Conservation (phyloP, 2,329 filamentous ascomycete species). For the Paracoccidioides lutzii region DNA sequence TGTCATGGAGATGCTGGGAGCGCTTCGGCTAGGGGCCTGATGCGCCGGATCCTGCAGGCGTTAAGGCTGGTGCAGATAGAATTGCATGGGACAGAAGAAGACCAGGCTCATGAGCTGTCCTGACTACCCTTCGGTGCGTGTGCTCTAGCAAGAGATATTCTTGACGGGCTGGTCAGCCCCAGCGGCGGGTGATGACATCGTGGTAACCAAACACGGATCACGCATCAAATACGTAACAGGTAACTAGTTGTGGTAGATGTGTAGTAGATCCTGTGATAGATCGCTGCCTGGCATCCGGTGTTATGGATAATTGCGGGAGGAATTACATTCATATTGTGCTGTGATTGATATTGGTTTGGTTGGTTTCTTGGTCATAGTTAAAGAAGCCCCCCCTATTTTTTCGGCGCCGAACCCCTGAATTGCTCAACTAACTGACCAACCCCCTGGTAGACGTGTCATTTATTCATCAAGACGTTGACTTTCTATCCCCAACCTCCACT, state of each 20-base stretch:
- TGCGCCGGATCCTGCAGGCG: constrained; percentile 61
- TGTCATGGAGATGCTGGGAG: constrained; percentile 54
- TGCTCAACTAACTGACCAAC: too few relatives aligned
- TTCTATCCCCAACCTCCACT: too few relatives aligned
- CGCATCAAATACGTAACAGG: too few relatives aligned
- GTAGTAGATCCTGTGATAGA: too few relatives aligned
- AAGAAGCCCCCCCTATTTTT: neutral
- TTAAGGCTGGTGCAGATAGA: constrained; percentile 58
- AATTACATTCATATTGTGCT: neutral
- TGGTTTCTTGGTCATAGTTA: neutral
- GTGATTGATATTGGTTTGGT: neutral
- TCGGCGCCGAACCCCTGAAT: neutral
- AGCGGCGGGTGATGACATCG: neutral
- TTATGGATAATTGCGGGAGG: too few relatives aligned
- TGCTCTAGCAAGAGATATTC: constrained; percentile 29
- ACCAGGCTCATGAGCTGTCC: constrained; percentile 13
- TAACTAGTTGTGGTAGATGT: too few relatives aligned
- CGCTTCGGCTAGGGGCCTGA: constrained; percentile 56
- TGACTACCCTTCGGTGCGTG: constrained; percentile 26
- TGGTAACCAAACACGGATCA: neutral
- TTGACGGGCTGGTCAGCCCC: constrained; percentile 11
- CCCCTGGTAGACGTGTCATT: too few relatives aligned
- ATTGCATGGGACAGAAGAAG: constrained; percentile 43
- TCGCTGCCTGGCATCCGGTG: too few relatives aligned
- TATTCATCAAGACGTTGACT: too few relatives aligned